These are phyloP conservation scores for Moniliella sp. DNA, from an alignment of 1,284 basidiomycete genomes.

Conservation along the genomic window DNA sequence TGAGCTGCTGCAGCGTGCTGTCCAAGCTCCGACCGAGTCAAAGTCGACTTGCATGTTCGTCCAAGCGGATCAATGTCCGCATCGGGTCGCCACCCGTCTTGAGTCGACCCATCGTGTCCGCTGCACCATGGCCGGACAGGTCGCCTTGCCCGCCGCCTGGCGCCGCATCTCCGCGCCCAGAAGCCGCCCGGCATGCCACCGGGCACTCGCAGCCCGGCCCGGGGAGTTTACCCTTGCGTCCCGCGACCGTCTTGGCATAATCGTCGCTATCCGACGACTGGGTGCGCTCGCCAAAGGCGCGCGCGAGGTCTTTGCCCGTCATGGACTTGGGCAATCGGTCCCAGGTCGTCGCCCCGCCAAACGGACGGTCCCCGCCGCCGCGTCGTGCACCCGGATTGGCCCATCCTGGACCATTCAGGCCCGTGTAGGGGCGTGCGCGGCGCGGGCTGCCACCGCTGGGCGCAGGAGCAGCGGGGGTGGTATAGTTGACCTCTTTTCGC, in stretches of 20 bases:
- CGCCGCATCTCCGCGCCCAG: slow-evolving; percentile 54
- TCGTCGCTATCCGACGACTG: slow-evolving; percentile 28
- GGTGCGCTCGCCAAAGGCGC: slow-evolving; percentile 21
- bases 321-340: slow-evolving; percentile 18
- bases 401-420: not conserved
- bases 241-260: slow-evolving; percentile 3
- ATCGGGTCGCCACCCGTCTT: slow-evolving; percentile 41
- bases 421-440: not conserved
- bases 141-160: not conserved
- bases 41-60: slow-evolving; percentile 85
- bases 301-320: slow-evolving; percentile 25
- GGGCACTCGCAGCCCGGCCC: slow-evolving; percentile 15
- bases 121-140: slow-evolving; percentile 1
- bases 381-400: not conserved
- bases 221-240: not conserved
- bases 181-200: slow-evolving; percentile 48
- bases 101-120: slow-evolving; percentile 12
- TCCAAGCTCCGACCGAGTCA: slow-evolving; percentile 86
- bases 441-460: not conserved
- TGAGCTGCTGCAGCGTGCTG: slow-evolving; percentile 82
- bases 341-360: slow-evolving; percentile 40
- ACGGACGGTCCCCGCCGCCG: slow-evolving; percentile 38
- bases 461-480: not conserved
- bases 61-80: slow-evolving; percentile 82
- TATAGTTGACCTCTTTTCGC: slow-evolving; percentile 1